phyloP scores from a whole-genome alignment of 169 alveolate genomes.

The Cyclospora cayetanensis region DNA sequence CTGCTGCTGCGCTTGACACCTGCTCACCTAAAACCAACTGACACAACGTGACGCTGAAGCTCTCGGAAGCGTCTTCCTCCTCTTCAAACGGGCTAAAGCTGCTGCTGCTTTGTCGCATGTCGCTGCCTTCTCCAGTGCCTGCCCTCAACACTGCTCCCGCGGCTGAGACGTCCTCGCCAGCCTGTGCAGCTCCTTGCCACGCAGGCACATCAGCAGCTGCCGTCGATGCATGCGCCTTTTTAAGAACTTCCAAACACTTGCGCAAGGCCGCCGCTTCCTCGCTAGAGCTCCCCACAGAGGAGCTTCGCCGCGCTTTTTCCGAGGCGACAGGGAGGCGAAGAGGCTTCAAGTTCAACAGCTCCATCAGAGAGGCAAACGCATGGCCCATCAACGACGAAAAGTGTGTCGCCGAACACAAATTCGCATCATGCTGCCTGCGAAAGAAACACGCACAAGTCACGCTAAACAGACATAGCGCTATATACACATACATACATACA shows the following conservation, averaged over 20 bases:
- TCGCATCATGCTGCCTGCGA: background rate
- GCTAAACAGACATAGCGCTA: background rate
- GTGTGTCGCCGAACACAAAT: background rate
- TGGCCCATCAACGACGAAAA: constrained; percentile 16
- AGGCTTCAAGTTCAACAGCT: constrained; percentile 8
- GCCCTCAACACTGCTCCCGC: background rate
- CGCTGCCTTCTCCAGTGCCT: background rate
- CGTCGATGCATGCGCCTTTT: background rate
- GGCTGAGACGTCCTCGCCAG: background rate
- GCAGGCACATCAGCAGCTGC: background rate
- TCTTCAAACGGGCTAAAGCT: background rate
- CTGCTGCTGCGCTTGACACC: background rate
- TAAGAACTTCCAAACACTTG: background rate
- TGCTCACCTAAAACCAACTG: constrained; percentile 1
- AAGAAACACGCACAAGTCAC: background rate
- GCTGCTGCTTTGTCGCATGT: background rate
- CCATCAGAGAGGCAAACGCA: constrained; percentile 33
- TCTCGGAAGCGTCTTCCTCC: constrained; percentile 44
- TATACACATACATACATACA: background rate
- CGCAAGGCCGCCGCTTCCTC: background rate
- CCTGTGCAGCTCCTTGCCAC: background rate
- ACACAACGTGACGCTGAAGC: constrained; percentile 8
- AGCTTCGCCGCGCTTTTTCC: background rate
- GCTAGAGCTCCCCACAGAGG: background rate
- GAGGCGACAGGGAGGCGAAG: background rate